phyloP scores from a whole-genome alignment of 2,329 filamentous ascomycete genomes.

The Pseudopithomyces maydicus region DNA sequence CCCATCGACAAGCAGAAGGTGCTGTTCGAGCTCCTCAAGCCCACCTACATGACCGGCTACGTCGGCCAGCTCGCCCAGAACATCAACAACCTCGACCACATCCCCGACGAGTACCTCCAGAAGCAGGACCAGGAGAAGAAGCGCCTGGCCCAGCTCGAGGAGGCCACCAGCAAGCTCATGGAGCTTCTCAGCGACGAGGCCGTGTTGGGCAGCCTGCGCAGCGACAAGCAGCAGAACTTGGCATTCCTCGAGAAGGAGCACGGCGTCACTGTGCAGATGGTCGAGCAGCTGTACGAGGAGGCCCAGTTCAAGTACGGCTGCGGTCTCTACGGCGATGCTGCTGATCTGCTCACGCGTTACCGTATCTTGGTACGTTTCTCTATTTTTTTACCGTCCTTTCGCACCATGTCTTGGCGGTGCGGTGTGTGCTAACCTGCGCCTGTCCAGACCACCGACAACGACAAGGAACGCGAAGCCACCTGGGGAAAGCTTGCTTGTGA shows the following conservation, averaged over 20 bases:
- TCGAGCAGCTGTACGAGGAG: conserved; percentile 93
- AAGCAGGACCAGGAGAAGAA: conserved; percentile 89
- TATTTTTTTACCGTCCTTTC: not conserved
- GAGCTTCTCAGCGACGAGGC: conserved; percentile 85
- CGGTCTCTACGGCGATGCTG: conserved; percentile 87
- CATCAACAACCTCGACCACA: conserved; percentile 76
- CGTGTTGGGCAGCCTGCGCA: conserved; percentile 87
- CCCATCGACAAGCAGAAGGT: conserved; percentile 76
- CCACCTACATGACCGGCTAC: conserved; percentile 99
- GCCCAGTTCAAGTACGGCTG: conserved; percentile 98
- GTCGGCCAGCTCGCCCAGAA: conserved; percentile 91
- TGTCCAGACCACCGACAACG: conserved; percentile 82
- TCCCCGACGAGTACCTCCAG: conserved; percentile 83
- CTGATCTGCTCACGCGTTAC: conserved; percentile 96
- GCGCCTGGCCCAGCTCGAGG: conserved; percentile 80
- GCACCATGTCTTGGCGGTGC: not conserved
- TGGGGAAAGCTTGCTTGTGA: conserved; percentile 98
- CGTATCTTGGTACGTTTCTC: conserved; percentile 69
- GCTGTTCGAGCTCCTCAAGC: conserved; percentile 92
- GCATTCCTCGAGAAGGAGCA: conserved; percentile 97
- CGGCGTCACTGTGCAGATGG: conserved; percentile 92
- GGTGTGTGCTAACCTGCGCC: conserved; percentile 10
- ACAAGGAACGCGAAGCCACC: conserved; percentile 92
- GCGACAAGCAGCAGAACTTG: conserved; percentile 98
- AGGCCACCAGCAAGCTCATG: conserved; percentile 86